Conservation (phyloP, 805 yeast genomes). For the Candida dajiaensis region DNA sequence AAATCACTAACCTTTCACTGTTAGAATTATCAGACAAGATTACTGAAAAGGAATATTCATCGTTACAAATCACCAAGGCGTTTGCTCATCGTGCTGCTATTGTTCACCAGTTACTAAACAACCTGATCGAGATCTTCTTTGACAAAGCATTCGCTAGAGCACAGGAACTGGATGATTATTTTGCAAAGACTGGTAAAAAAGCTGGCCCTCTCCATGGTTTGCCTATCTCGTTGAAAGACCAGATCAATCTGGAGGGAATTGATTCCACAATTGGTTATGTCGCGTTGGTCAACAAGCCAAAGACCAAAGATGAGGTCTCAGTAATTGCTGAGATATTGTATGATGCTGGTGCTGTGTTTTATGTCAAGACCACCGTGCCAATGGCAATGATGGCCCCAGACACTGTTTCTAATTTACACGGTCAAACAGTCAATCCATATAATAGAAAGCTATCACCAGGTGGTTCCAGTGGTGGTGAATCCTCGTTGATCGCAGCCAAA, state of each 20-base stretch:
- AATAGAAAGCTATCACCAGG: slow-evolving; percentile 58
- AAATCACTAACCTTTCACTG: slow-evolving; percentile 13
- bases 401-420: slow-evolving; percentile 51
- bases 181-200: slow-evolving; percentile 38
- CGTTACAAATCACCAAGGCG: slow-evolving; percentile 8
- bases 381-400: slow-evolving; percentile 65
- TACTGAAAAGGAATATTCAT: slow-evolving; percentile 27
- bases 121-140: slow-evolving; percentile 54
- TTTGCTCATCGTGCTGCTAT: slow-evolving; percentile 42
- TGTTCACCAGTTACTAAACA: slow-evolving; percentile 56
- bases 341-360: slow-evolving; percentile 43
- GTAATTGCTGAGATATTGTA: slow-evolving; percentile 34
- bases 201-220: slow-evolving; percentile 66
- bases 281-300: slow-evolving; percentile 21
- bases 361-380: slow-evolving; percentile 61
- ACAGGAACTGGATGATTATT: slow-evolving; percentile 47
- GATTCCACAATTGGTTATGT: slow-evolving; percentile 57
- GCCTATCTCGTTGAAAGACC: slow-evolving; percentile 64
- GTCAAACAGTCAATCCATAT: slow-evolving; percentile 51
- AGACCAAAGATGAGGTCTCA: slow-evolving; percentile 32
- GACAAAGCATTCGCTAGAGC: slow-evolving; percentile 56
- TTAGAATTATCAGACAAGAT: slow-evolving; percentile 7
- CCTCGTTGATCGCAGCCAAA: slow-evolving; percentile 50
- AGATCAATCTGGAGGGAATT: slow-evolving; percentile 44
- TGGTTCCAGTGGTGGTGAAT: slow-evolving; percentile 70